A percentile compares a stretch with the other conserved stretches of the same genome.
phyloP scores from a whole-genome alignment of 495 filamentous ascomycete species.

The Hypomontagnella monticulosa region DNA sequence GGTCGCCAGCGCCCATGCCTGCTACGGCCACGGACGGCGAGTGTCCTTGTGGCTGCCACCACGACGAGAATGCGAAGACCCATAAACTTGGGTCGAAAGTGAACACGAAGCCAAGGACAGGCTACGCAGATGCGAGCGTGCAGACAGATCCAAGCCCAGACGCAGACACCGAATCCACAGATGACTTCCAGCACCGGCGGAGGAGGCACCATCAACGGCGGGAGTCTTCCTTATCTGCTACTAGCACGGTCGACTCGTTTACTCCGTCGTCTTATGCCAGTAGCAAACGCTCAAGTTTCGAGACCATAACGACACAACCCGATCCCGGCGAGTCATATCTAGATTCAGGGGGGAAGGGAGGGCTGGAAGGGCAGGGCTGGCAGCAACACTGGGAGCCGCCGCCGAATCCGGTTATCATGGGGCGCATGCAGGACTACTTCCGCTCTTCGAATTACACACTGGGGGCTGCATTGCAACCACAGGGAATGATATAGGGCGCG shows the following conservation, averaged over 20 bases:
- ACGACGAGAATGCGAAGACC: background rate
- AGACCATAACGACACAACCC: conserved; percentile 39
- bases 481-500: conserved; percentile 17
- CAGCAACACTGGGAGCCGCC: conserved; percentile 15
- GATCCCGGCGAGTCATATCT: conserved; percentile 25
- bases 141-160: conserved; percentile 36
- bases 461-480: conserved; percentile 33
- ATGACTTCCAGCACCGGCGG: conserved; percentile 15
- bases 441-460: conserved; percentile 41
- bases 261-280: conserved; percentile 18
- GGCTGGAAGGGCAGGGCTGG: background rate
- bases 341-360: conserved; percentile 2
- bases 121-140: conserved; percentile 39
- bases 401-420: conserved; percentile 40
- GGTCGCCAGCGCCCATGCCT: background rate
- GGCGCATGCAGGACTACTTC: conserved; percentile 47
- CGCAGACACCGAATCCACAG: conserved; percentile 7
- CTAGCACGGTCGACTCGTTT: conserved; percentile 22
- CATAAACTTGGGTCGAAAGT: background rate
- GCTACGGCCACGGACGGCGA: background rate
- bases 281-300: conserved; percentile 39
- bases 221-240: conserved; percentile 30
- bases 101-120: conserved; percentile 5
- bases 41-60: conserved; percentile 22
- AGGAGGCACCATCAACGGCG: conserved; percentile 15